Evolutionary conservation across 768 basidiomycete species (phyloP), one percentile per base, ranked within the genome.

Genomic region (Xerocomus potaroensis): DNA sequence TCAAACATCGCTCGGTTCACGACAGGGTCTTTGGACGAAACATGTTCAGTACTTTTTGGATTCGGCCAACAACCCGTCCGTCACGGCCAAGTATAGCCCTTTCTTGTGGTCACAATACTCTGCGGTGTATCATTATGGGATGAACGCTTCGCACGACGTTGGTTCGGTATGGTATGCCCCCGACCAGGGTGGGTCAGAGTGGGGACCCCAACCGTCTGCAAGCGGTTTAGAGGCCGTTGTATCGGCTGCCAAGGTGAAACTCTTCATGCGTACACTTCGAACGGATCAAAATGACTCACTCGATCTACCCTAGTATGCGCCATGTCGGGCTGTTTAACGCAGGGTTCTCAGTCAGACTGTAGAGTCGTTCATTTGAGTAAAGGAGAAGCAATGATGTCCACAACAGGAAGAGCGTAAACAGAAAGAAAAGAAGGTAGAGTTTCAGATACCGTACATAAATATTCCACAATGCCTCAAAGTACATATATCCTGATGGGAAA

Each of bases 1-100:
- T 18, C 12, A 29, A 37, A 29, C 19, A 32, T 4, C n/a, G 16
- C 15, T 19, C 34, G 29, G 11, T 16, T 34, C 32, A 49, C 35
- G 44, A 10, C 29, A 60, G 59, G 76, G 78, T 12, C 49, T 78
- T 15, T 77, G 77, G 75, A 77, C 68, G 14, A 79, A 79, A 50
- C 74, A 77, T 41, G 49, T 79, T 5, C 70, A 72, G 39, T 77
- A 68, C 50, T 77, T 79, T 55, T 65, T 80, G 23, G 76, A 78
- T 49, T 51, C 40, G 38, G 77, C 72, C 26, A 68, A 72, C 33
- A 69, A 75, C 47, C 14, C 69, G 16, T 56, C 67, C 22, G 71
- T 76, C 14, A 67, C 59, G 0, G 65, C 65, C n/a, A 76, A 74
- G 51, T 80, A 78, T 52, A 45, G 48, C 21, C 4, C 36, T 16